Percentiles rank a stretch among this genome's conserved stretches.
Evolutionary conservation across 202 grass and related monocot species (phyloP).

Genomic region (Elaeis oleifera): DNA sequence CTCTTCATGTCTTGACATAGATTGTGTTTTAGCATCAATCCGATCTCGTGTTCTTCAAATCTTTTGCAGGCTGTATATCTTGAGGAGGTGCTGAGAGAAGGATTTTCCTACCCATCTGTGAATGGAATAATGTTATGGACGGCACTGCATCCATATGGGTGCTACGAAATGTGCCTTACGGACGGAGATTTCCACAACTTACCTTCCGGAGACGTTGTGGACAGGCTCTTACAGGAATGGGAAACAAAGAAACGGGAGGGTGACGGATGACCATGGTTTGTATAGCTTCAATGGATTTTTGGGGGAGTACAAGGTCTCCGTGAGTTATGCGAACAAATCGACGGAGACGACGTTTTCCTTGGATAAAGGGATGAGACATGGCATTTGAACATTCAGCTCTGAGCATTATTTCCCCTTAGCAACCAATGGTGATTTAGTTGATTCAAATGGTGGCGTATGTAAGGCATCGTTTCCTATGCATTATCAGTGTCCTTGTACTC

Average conservation of each 20-base stretch:
- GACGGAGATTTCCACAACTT: constrained; percentile 50
- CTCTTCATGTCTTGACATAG: not conserved
- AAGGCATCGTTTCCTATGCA: too few species aligned
- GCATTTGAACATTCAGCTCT: constrained; percentile 59
- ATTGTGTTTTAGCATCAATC: too few species aligned
- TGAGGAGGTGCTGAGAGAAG: constrained; percentile 79
- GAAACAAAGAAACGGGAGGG: constrained; percentile 43
- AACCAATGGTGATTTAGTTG: too few species aligned
- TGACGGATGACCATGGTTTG: constrained; percentile 55
- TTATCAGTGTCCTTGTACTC: too few species aligned
- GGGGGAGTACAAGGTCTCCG: constrained; percentile 57
- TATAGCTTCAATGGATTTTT: constrained; percentile 63
- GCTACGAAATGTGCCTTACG: constrained; percentile 91
- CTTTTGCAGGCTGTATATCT: constrained; percentile 47
- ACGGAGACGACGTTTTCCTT: constrained; percentile 48
- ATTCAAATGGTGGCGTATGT: too few species aligned
- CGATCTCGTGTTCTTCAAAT: too few species aligned
- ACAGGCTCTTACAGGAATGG: constrained; percentile 64
- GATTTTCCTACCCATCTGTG: constrained; percentile 66
- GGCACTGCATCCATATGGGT: constrained; percentile 45
- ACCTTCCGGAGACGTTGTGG: constrained; percentile 57
- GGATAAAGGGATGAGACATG: constrained; percentile 53
- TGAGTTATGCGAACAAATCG: constrained; percentile 41
- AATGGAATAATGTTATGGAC: constrained; percentile 84
- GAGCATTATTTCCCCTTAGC: constrained; percentile 3